These are phyloP conservation scores for Pseudopediastrum boryanum DNA, from an alignment of 139 green algal genomes.

Conservation along the genomic window DNA sequence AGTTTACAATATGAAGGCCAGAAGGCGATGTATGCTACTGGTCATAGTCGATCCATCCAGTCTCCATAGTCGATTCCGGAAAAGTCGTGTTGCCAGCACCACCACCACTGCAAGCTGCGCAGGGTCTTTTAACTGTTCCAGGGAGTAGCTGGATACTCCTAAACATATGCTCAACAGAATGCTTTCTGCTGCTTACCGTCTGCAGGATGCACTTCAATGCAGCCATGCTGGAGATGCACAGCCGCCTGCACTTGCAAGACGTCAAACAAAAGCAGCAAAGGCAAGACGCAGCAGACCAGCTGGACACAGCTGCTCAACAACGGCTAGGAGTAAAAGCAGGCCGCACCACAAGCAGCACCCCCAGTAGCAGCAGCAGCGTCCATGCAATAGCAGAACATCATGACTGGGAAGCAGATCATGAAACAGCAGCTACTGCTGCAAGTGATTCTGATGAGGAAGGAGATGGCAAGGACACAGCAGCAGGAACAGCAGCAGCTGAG, in stretches of 20 bases:
- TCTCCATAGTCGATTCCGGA: neutral
- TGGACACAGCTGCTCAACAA: neutral
- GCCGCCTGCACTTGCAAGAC: slow-evolving; percentile 60
- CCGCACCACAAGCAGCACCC: neutral
- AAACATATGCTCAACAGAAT: neutral
- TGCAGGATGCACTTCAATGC: slow-evolving; percentile 85
- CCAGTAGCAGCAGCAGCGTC: slow-evolving; percentile 11
- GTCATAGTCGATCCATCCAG: neutral
- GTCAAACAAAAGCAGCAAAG: slow-evolving; percentile 34
- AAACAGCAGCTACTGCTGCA: neutral
- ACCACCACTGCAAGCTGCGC: neutral
- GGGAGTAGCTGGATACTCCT: neutral
- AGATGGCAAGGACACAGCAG: slow-evolving; percentile 2
- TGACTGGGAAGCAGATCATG: neutral
- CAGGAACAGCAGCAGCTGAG: neutral
- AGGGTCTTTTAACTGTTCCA: neutral
- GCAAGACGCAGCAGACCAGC: slow-evolving; percentile 3
- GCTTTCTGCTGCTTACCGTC: slow-evolving; percentile 11
- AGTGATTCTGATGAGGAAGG: neutral
- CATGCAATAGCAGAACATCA: neutral
- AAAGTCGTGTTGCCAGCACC: neutral
- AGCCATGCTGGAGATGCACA: slow-evolving; percentile 79
- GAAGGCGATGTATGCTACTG: neutral
- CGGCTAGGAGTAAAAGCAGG: slow-evolving; percentile 5
- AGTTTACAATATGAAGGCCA: too few species aligned